Evolutionary conservation across 2,329 filamentous ascomycete species (phyloP).

Genomic region (Colletotrichum graminicola): DNA sequence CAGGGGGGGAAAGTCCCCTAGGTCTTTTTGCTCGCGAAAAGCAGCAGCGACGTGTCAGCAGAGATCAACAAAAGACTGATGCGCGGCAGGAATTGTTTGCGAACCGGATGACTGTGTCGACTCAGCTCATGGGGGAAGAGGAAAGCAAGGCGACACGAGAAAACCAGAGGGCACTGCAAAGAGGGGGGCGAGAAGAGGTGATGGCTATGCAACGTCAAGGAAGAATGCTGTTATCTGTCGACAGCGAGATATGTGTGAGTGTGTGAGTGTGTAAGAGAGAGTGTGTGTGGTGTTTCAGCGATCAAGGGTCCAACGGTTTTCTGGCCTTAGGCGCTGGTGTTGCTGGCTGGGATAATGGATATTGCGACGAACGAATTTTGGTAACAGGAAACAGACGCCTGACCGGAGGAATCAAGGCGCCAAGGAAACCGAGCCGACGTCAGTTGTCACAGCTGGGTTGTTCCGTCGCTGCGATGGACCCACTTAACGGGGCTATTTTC

Average conservation of each 20-base stretch:
- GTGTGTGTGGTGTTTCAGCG: conserved; percentile 21
- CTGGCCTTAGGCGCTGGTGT: conserved; percentile 1
- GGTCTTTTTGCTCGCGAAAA: conserved; percentile 37
- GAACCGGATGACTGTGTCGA: conserved; percentile 44
- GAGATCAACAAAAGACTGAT: conserved; percentile 37
- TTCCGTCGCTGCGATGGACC: conserved; percentile 18
- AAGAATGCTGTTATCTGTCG: conserved; percentile 19
- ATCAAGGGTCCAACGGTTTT: conserved; percentile 36
- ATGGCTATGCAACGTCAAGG: conserved; percentile 16
- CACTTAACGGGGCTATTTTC: background rate
- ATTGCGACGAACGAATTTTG: conserved; percentile 33
- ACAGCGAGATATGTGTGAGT: background rate
- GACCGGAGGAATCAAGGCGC: conserved; percentile 31
- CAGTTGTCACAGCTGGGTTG: conserved; percentile 21
- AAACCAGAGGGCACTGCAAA: conserved; percentile 32
- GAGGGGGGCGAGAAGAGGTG: conserved; percentile 9
- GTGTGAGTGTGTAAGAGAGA: too few relatives aligned
- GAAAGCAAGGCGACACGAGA: conserved; percentile 23
- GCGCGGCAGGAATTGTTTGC: conserved; percentile 43
- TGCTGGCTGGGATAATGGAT: conserved; percentile 27
- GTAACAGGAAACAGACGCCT: conserved; percentile 5
- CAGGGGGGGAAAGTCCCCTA: conserved; percentile 41
- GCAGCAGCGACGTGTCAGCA: conserved; percentile 43
- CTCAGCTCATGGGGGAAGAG: conserved; percentile 41
- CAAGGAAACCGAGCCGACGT: conserved; percentile 19